Conservation (phyloP, 31 red algal genomes). For the Bonnemaisonia californica region DNA sequence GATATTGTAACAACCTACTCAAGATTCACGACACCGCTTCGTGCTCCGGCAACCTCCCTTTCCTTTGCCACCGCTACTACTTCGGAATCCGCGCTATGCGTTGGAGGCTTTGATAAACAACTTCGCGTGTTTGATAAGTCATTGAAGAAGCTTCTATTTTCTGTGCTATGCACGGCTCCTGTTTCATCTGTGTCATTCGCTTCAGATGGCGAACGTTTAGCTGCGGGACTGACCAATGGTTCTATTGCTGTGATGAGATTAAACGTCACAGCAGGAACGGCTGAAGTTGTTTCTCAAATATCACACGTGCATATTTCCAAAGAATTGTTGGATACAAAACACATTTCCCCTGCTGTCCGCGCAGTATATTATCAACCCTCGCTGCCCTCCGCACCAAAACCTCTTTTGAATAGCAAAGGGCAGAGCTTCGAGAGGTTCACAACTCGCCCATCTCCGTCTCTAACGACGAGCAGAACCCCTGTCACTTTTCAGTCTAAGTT, state of each 20-base stretch:
- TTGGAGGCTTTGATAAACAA: slow-evolving; percentile 55
- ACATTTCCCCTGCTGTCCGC: background rate
- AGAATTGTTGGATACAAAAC: background rate
- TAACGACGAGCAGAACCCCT: background rate
- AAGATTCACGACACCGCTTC: slow-evolving; percentile 26
- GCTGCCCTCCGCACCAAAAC: background rate
- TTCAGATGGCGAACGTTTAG: slow-evolving; percentile 11
- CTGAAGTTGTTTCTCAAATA: background rate
- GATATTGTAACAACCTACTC: slow-evolving; percentile 8
- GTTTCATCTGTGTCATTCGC: slow-evolving; percentile 34
- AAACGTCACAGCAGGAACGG: background rate
- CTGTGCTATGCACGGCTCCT: slow-evolving; percentile 19
- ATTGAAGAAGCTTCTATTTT: slow-evolving; percentile 10
- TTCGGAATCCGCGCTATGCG: slow-evolving; percentile 9
- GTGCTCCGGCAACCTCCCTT: slow-evolving; percentile 33
- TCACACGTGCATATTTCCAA: background rate
- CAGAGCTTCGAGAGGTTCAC: background rate
- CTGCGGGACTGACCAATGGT: slow-evolving; percentile 24
- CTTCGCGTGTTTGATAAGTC: slow-evolving; percentile 33
- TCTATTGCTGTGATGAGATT: background rate
- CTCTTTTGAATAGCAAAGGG: background rate
- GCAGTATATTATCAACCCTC: background rate
- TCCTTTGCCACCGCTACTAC: slow-evolving; percentile 8
- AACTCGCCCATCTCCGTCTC: background rate
- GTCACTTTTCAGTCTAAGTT: background rate